Base-by-base conservation (phyloP, 75 land plant species). In the Adiantum capillusveneris region DNA sequence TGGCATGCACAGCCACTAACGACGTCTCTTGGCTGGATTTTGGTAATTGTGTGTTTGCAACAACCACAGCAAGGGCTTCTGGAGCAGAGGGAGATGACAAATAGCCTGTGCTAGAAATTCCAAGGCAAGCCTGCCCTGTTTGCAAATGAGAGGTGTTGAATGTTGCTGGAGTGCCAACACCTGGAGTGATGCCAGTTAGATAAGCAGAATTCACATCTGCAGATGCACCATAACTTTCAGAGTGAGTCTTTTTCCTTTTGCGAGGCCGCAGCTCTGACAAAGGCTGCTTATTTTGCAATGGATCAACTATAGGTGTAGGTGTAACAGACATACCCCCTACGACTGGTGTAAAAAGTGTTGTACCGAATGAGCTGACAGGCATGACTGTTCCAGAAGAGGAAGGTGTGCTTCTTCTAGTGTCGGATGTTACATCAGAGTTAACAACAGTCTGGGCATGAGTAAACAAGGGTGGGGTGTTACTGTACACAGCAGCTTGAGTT, bases 211-310 rank as follows among this genome's bases (percentile, higher is more conserved):
- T 24, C 11, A 3, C 16, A 28, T 28, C 24, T 24, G 11, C 18
- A 24, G 50, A 21, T 2, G 22, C 5, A 3, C 2, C 17, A 46
- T 67, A 65, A 22, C 59, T 68, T 53, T 81, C 31, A 21, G 29
- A 31, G 19, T 63, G 17, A 43, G 28, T 57, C 63, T 83, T 87
- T 31, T 80, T 87, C 25, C 81, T 77, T 60, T 70, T 83, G 48
- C 85, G 77, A 44, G 82, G 18, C 44, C 84, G 84, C 19, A 64
- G 48, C 18, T 65, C 80, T 26, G 65, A 21, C 44, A 71, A 39
- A 1, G 54, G 18, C 42, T 30, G 59, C 60, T 63, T 78, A 58
- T 64, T 58, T 3, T 50, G 0, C 11, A 69, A 74, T 12, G 69
- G 29, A 58, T 76, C 60, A 19, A 62, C 16, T 17, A 31, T 57